Evolutionary conservation across 768 basidiomycete genomes (phyloP).

Genomic region (Gloeostereum incarnatum): DNA sequence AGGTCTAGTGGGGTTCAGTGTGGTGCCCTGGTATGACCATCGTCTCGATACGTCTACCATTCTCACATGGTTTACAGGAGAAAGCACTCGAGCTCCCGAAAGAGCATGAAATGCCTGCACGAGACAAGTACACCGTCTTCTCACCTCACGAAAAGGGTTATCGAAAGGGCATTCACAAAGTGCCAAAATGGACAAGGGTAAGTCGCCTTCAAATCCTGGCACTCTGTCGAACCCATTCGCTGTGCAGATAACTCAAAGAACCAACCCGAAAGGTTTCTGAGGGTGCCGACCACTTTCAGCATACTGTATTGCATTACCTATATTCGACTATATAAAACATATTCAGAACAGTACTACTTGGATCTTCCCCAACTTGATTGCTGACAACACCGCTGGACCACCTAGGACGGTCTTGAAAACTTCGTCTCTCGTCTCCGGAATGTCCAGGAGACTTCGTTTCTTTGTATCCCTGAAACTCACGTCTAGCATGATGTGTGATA

Average conservation of each 20-base stretch:
- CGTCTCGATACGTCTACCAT: not conserved
- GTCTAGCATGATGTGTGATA: constrained; percentile 82
- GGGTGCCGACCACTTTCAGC: constrained; percentile 8
- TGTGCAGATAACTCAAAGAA: constrained; percentile 80
- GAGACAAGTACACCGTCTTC: constrained; percentile 95
- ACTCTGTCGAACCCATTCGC: constrained; percentile 4
- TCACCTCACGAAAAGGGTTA: constrained; percentile 62
- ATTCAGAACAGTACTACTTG: constrained; percentile 71
- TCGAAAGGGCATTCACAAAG: constrained; percentile 92
- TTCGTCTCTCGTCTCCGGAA: constrained; percentile 78
- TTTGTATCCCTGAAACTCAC: constrained; percentile 67
- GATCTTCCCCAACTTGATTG: constrained; percentile 63
- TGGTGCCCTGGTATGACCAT: constrained; percentile 53
- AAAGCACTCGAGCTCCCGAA: constrained; percentile 80
- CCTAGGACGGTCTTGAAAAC: constrained; percentile 69
- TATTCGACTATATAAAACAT: constrained; percentile 7
- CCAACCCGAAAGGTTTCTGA: constrained; percentile 88
- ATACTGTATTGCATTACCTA: constrained; percentile 7
- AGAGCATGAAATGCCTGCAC: constrained; percentile 85
- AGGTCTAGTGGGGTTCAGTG: constrained; percentile 75
- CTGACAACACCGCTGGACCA: constrained; percentile 47
- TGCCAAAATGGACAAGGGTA: constrained; percentile 96
- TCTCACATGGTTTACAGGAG: constrained; percentile 28
- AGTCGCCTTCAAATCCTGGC: constrained; percentile 15
- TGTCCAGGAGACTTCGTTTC: constrained; percentile 66